Base-by-base conservation (phyloP, 345 rosid species). In the Eucalyptus curtisii region DNA sequence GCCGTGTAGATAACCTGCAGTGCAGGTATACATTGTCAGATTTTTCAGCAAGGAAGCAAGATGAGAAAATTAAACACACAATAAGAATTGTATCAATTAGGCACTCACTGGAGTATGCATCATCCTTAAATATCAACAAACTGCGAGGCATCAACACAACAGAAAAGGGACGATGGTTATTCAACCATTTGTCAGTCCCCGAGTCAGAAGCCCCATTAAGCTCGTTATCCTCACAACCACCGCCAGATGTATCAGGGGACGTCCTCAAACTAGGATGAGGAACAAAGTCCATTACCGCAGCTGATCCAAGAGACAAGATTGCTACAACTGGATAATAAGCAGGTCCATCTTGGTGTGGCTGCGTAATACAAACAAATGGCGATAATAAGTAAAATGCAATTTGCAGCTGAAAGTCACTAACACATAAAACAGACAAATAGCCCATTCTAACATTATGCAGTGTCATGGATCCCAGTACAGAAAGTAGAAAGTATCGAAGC, bases 331-430 rank as follows among this genome's bases (percentile, higher is more conserved):
- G 99, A 85, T 93, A 93, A 91, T 97, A 97, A 68, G 99, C 96
- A 1, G 99, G 99, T 48, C 99, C 99, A 88, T 97, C 99, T 90
- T 97, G 99, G 92, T 96, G 99, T 12, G 96, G 97, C 99, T 97
- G 96, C 59, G 48, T 31, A 87, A 88, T 61, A 33, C 22, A 81
- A 44, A 55, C 24, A 24, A 76, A 76, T 37, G 82, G 45, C 4
- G 0, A 76, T 37, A 37, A 37, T 59, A 66, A 50, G 37, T 50
- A 48, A 49, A 33, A 86, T 33, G 27, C 82, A 19, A 37, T 37
- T 71, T 37, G 13, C 45, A 76, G 82, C 82, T 10, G 82, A 37
- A 19, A 37, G 82, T 76, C 45, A 7, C 82, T 19, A 76, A 76
- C 45, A 20, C 20, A 37, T 33, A 71, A 71, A 68, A 71, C 13